Conservation (phyloP, 192 early-diverging fungal genomes). For the Coemansia sp. region DNA sequence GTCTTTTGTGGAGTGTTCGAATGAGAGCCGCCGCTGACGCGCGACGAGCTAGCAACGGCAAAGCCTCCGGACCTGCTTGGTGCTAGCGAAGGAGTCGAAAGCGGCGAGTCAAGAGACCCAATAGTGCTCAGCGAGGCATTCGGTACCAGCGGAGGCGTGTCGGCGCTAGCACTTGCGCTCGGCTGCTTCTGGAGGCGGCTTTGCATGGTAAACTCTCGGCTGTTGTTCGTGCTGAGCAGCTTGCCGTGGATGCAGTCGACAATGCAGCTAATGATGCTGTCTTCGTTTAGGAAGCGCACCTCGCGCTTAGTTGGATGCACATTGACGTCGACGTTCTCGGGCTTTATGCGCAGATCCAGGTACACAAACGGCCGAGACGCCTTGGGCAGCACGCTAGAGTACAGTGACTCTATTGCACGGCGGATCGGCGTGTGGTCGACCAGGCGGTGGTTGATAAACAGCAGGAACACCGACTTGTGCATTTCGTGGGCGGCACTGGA, state of each 20-base stretch:
- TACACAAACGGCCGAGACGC: conserved; percentile 87
- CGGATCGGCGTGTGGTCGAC: conserved; percentile 84
- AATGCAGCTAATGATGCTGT: conserved; percentile 68
- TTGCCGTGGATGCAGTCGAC: conserved; percentile 64
- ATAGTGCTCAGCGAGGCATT: conserved; percentile 1
- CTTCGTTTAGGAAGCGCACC: conserved; percentile 91
- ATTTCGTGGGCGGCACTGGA: conserved; percentile 86
- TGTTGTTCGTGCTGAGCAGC: conserved; percentile 66
- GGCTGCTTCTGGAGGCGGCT: conserved; percentile 9
- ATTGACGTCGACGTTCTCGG: conserved; percentile 93
- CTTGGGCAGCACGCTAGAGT: conserved; percentile 76
- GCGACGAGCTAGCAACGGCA: not conserved
- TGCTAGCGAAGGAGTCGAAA: conserved; percentile 2
- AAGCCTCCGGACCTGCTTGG: not conserved
- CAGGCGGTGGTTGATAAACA: conserved; percentile 85
- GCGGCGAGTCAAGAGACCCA: not conserved
- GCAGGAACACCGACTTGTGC: conserved; percentile 77
- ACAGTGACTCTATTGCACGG: conserved; percentile 77
- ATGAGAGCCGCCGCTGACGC: conserved; percentile 1
- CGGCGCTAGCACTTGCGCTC: not conserved
- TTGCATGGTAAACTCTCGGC: conserved; percentile 72
- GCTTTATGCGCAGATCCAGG: conserved; percentile 79
- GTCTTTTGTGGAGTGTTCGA: conserved; percentile 28
- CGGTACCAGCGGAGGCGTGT: conserved; percentile 3
- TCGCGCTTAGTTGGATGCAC: conserved; percentile 96